A percentile compares a stretch with the other conserved stretches of the same genome.
phyloP scores from a whole-genome alignment of 148 eudicot species.

The Heliamphora exappendiculata region DNA sequence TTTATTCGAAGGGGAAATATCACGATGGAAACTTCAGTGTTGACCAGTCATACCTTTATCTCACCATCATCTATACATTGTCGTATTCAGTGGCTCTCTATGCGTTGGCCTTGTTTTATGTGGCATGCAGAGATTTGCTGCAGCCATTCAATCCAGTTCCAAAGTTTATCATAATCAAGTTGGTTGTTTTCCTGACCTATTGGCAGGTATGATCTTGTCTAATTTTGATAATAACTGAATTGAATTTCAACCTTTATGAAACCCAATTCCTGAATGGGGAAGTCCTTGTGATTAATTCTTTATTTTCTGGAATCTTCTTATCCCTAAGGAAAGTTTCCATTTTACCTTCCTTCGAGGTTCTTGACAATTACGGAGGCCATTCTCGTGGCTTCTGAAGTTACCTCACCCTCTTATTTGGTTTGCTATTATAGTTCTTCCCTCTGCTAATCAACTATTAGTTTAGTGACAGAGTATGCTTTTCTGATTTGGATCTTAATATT shows the following conservation, averaged over 20 bases:
- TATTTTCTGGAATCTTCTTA: neutral
- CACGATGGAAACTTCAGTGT: constrained; percentile 91
- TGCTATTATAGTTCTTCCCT: neutral
- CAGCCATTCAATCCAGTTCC: constrained; percentile 97
- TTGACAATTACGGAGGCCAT: neutral
- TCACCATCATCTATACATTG: constrained; percentile 83
- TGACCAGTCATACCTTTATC: constrained; percentile 75
- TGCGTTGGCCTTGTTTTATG: constrained; percentile 83
- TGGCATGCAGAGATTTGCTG: constrained; percentile 95
- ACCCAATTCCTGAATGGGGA: neutral
- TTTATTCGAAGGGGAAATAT: constrained; percentile 85
- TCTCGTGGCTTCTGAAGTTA: neutral
- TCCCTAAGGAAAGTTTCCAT: neutral
- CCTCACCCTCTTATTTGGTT: neutral
- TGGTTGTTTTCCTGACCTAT: constrained; percentile 92
- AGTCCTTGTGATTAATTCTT: neutral
- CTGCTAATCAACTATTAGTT: neutral
- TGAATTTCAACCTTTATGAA: neutral
- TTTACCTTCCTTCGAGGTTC: neutral
- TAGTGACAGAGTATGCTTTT: neutral
- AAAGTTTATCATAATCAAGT: constrained; percentile 85
- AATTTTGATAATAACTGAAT: constrained; percentile 1
- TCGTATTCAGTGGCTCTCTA: constrained; percentile 90
- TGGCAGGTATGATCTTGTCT: constrained; percentile 69
- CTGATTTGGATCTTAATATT: neutral